Conservation (phyloP, 2,329 filamentous ascomycete genomes). For the Xylaria arbuscula region DNA sequence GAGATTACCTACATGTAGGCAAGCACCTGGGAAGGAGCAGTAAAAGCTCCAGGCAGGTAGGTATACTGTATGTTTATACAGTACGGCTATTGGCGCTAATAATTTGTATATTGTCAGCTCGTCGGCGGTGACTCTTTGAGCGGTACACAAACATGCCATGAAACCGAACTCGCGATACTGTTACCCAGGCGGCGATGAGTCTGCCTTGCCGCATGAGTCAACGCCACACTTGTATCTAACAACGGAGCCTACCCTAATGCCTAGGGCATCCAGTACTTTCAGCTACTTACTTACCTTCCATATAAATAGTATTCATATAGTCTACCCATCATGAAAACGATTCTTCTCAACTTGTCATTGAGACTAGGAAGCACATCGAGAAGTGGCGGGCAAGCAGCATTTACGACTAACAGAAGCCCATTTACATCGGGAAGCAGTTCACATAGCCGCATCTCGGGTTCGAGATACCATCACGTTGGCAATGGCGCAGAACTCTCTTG, state of each 20-base stretch:
- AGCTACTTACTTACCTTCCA: background rate
- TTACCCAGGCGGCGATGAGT: background rate
- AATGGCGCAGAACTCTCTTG: background rate
- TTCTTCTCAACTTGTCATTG: background rate
- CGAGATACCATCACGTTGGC: background rate
- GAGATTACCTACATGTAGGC: too few species aligned
- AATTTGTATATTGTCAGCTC: background rate
- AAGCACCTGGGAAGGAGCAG: too few species aligned
- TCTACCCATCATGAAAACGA: background rate
- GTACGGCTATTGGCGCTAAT: background rate
- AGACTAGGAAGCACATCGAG: background rate
- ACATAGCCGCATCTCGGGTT: background rate
- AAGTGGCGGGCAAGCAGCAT: background rate
- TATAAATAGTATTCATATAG: background rate
- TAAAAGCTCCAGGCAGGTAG: too few species aligned
- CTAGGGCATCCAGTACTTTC: background rate
- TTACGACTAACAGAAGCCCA: background rate
- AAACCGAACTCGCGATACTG: background rate
- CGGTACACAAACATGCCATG: background rate
- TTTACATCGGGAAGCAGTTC: background rate
- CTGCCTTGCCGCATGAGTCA: constrained; percentile 11
- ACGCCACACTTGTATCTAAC: background rate
- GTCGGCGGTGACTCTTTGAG: background rate
- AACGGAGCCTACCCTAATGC: too few species aligned
- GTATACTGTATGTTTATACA: too few species aligned